Conservation (phyloP, 805 yeast genomes). For the Yamadazyma nakazawae region DNA sequence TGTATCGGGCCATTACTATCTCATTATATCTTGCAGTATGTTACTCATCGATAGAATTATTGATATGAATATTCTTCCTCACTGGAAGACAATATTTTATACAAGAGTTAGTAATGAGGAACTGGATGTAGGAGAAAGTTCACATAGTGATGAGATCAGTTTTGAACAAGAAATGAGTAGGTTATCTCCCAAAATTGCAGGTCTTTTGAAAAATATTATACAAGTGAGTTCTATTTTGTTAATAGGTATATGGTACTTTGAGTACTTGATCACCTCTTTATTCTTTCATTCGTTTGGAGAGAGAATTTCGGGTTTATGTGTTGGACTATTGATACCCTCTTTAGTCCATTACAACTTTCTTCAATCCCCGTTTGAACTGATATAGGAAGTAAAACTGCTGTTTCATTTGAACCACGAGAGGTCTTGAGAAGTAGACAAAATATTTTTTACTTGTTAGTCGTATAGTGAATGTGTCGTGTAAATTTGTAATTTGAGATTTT, state of each 20-base stretch:
- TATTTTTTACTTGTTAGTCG: too few relatives aligned
- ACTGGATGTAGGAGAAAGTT: neutral
- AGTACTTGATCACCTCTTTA: constrained; percentile 7
- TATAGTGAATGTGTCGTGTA: too few relatives aligned
- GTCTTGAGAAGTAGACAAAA: too few relatives aligned
- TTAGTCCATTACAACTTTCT: neutral
- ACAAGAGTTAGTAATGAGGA: neutral
- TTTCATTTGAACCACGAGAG: too few relatives aligned
- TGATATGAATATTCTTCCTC: neutral
- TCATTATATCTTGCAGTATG: constrained; percentile 3
- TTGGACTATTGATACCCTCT: neutral
- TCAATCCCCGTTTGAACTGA: too few relatives aligned
- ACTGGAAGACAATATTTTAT: neutral
- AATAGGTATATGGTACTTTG: constrained; percentile 5
- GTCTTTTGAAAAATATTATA: neutral
- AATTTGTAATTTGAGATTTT: too few relatives aligned
- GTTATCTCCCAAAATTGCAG: neutral
- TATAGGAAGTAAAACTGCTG: too few relatives aligned
- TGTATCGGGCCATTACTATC: constrained; percentile 6
- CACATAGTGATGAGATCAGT: neutral
- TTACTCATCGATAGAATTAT: neutral
- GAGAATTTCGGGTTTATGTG: constrained; percentile 1
- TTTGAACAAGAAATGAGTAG: neutral
- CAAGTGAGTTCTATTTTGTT: neutral
- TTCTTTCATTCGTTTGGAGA: constrained; percentile 5